Evolutionary conservation across 306 rosid species (phyloP).

Genomic region (Elaeagnus macrophylla): DNA sequence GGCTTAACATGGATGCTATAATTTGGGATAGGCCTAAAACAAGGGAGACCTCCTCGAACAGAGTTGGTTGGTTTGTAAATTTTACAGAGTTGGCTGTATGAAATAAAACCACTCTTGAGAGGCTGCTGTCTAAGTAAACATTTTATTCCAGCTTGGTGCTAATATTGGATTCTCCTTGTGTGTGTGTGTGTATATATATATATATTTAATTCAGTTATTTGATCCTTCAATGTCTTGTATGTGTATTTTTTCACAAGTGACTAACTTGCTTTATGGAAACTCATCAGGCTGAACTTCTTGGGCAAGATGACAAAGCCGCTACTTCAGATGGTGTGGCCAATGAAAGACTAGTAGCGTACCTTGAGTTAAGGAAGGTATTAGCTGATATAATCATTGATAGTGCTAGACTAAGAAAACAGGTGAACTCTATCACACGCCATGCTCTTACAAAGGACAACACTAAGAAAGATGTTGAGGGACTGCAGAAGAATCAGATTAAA

Average conservation of each 20-base stretch:
- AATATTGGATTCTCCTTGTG: too few species aligned
- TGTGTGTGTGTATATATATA: too few species aligned
- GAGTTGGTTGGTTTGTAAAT: too few species aligned
- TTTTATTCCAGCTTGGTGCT: too few species aligned
- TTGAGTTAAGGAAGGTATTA: conserved; percentile 55
- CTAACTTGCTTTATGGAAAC: conserved; percentile 3
- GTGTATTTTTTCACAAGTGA: neutral
- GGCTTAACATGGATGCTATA: neutral
- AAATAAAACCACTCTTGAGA: too few species aligned
- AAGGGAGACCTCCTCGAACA: too few species aligned
- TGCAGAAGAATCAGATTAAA: conserved; percentile 29
- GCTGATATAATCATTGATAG: conserved; percentile 56
- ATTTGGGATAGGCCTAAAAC: neutral
- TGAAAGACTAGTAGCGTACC: conserved; percentile 28
- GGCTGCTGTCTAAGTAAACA: too few species aligned
- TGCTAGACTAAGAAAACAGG: conserved; percentile 77
- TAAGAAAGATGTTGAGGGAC: conserved; percentile 25
- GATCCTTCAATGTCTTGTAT: neutral
- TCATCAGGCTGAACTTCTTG: conserved; percentile 57
- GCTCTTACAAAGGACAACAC: conserved; percentile 39
- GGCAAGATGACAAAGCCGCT: conserved; percentile 30
- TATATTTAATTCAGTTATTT: neutral
- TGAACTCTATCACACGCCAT: conserved; percentile 36
- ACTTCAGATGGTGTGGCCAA: conserved; percentile 28
- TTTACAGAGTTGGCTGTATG: too few species aligned